These are phyloP conservation scores for Avena atlantica DNA, from an alignment of 176 grass and related monocot genomes.

Conservation along the genomic window DNA sequence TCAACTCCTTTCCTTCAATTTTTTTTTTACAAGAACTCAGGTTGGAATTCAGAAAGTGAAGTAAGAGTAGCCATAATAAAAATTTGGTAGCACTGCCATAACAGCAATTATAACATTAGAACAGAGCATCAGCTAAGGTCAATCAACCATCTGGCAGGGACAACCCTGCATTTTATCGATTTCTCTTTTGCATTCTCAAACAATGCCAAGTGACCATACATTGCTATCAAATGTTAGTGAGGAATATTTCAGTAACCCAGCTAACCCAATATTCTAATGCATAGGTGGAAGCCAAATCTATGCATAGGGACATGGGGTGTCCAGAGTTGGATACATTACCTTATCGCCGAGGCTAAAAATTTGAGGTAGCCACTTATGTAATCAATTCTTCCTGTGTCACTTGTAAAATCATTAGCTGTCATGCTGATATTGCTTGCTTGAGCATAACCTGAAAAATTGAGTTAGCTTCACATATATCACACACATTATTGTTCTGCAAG, in stretches of 20 bases:
- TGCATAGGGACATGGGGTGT: background rate
- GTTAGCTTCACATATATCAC: background rate
- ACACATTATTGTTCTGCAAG: background rate
- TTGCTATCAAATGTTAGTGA: background rate
- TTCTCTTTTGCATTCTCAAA: background rate
- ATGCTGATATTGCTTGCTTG: conserved; percentile 54
- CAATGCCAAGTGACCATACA: background rate
- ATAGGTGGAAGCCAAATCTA: background rate
- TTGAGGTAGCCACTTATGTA: conserved; percentile 65
- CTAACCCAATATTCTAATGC: background rate
- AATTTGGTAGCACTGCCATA: background rate
- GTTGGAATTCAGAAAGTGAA: background rate
- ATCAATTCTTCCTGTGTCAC: conserved; percentile 48
- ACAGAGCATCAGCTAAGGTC: background rate
- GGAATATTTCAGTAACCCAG: background rate
- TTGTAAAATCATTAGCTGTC: conserved; percentile 44
- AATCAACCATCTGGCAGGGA: background rate
- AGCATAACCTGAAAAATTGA: conserved; percentile 52
- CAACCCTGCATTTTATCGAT: background rate
- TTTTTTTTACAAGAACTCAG: background rate
- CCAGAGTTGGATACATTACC: conserved; percentile 40
- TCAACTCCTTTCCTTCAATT: conserved; percentile 66
- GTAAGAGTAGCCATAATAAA: background rate
- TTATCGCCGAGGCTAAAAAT: conserved; percentile 56
- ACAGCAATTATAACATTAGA: background rate